Evolutionary conservation across 1,284 basidiomycete species (phyloP).

Genomic region (Sparassis latifolia): DNA sequence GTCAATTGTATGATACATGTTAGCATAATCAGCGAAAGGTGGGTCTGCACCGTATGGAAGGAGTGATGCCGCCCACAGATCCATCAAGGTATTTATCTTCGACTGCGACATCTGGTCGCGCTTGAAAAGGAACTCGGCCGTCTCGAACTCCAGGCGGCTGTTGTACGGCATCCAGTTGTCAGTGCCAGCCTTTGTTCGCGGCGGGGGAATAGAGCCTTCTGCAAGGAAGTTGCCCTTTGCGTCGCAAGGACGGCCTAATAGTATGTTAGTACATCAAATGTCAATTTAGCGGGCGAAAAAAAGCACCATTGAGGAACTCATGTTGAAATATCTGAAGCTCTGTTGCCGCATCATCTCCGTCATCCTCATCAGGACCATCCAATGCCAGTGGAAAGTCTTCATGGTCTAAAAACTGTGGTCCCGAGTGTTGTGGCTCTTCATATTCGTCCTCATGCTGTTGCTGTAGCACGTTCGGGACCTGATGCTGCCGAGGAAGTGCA

Average conservation of each 20-base stretch:
- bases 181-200: not conserved
- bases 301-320: not conserved
- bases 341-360: not conserved
- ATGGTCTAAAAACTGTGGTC: too few species aligned
- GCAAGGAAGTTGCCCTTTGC: not conserved
- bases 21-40: slow-evolving; percentile 13
- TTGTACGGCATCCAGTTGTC: not conserved
- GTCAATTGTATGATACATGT: slow-evolving; percentile 17
- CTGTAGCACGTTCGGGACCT: not conserved
- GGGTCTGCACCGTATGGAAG: slow-evolving; percentile 6
- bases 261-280: slow-evolving; percentile 5
- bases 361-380: not conserved
- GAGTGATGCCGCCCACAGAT: slow-evolving; percentile 19
- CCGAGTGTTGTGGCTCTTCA: not conserved
- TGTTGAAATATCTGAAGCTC: not conserved
- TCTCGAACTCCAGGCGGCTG: not conserved
- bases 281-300: not conserved
- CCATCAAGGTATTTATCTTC: slow-evolving; percentile 1
- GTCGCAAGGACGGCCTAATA: not conserved
- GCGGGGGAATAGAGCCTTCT: too few species aligned
- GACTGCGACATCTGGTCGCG: not conserved
- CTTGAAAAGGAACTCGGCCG: not conserved
- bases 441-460: not conserved
- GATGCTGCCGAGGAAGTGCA: not conserved
- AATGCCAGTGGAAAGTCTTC: too few species aligned